These are phyloP conservation scores for Hericium erinaceus DNA, from an alignment of 768 basidiomycete genomes.

Conservation along the genomic window DNA sequence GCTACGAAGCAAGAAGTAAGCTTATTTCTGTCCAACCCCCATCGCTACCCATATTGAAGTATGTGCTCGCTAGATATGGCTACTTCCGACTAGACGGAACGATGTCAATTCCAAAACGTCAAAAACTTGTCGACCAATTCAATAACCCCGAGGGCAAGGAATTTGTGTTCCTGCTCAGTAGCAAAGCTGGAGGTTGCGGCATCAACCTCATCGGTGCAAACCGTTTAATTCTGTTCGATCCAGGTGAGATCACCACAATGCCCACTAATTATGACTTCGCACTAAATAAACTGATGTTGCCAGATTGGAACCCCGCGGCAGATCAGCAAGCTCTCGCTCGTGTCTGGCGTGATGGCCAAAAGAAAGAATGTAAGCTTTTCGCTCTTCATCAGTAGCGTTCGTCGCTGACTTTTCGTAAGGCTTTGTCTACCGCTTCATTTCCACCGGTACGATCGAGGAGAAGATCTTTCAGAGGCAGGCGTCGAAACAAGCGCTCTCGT, in stretches of 20 bases:
- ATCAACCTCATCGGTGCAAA: slow-evolving; percentile 97
- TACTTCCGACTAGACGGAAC: slow-evolving; percentile 92
- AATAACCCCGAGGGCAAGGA: slow-evolving; percentile 90
- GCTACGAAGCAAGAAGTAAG: slow-evolving; percentile 75
- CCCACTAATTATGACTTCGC: not conserved
- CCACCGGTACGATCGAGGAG: slow-evolving; percentile 95
- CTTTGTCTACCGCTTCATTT: slow-evolving; percentile 97
- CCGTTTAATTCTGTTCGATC: slow-evolving; percentile 91
- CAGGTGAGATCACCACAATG: slow-evolving; percentile 48
- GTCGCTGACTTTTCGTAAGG: slow-evolving; percentile 33
- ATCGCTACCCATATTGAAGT: not conserved
- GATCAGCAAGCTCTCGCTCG: slow-evolving; percentile 98
- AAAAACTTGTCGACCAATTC: slow-evolving; percentile 94
- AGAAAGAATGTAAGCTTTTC: slow-evolving; percentile 83
- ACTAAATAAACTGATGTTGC: not conserved
- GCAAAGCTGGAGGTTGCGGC: slow-evolving; percentile 93
- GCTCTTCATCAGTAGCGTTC: not conserved
- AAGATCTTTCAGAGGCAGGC: slow-evolving; percentile 98
- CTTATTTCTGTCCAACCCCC: not conserved
- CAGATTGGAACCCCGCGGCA: slow-evolving; percentile 97
- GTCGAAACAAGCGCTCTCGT: slow-evolving; percentile 91
- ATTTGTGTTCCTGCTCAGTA: slow-evolving; percentile 89
- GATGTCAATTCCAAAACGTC: slow-evolving; percentile 85
- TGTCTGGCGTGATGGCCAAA: slow-evolving; percentile 99
- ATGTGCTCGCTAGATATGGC: slow-evolving; percentile 53